Percentiles rank a stretch among this genome's conserved stretches.
These are phyloP conservation scores for Ballota nigra DNA, from an alignment of 257 asterid species.

Conservation along the genomic window DNA sequence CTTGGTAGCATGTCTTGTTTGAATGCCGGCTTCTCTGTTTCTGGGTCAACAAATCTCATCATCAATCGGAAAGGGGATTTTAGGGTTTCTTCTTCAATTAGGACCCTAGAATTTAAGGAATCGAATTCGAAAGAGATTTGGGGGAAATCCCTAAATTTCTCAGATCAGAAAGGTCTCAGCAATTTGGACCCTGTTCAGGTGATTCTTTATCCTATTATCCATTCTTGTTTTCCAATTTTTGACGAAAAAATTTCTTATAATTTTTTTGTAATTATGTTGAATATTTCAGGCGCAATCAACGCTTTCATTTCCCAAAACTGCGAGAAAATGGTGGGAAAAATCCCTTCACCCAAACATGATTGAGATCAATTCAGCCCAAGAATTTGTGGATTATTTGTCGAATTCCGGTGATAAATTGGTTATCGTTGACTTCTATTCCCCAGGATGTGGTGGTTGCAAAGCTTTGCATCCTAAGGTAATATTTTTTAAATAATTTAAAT, in stretches of 20 bases:
- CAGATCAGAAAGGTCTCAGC: conserved; percentile 35
- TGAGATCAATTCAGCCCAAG: conserved; percentile 71
- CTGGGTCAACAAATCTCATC: conserved; percentile 38
- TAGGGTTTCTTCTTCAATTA: conserved; percentile 39
- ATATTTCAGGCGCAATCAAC: conserved; percentile 60
- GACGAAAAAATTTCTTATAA: neutral
- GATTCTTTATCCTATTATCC: neutral
- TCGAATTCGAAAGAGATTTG: conserved; percentile 42
- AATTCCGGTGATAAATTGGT: conserved; percentile 85
- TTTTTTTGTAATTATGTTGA: neutral
- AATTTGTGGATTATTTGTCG: conserved; percentile 54
- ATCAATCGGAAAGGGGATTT: conserved; percentile 32
- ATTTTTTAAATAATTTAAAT: neutral
- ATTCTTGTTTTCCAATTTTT: neutral
- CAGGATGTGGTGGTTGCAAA: conserved; percentile 97
- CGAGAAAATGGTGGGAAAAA: conserved; percentile 88
- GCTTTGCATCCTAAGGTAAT: conserved; percentile 87
- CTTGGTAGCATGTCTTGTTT: conserved; percentile 53
- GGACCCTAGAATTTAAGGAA: conserved; percentile 42
- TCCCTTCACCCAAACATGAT: conserved; percentile 71
- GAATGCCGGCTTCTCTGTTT: conserved; percentile 50
- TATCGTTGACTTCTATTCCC: conserved; percentile 80
- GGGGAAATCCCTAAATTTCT: conserved; percentile 45
- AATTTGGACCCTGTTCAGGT: conserved; percentile 46
- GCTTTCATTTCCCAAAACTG: conserved; percentile 42